Evolutionary conservation across 371 early-diverging fungal species (phyloP), one percentile per base, ranked within the genome.

Genomic region (Dinochytrium kinnereticum): DNA sequence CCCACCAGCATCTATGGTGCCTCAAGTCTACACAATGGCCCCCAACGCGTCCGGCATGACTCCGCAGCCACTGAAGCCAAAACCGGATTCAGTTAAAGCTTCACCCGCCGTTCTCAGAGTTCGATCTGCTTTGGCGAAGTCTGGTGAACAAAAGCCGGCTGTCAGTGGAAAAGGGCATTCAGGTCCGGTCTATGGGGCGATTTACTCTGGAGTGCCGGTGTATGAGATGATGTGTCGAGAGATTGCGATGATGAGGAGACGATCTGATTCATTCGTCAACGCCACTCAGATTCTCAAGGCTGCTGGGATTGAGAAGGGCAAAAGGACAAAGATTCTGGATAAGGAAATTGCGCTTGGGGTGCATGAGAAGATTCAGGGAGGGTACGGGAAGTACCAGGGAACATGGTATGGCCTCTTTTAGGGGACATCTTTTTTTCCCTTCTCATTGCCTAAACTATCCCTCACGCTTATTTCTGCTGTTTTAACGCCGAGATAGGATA

Each of bases 211-310:
- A 19, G 88, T 95, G 7, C 92, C 93, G 0, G 97, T 95, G 1
- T 97, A 91, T 80, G 96, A 96, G 80, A 91, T 94, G 88, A 85
- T 88, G 69, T 92, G 92, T 76, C 88, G 89, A 28, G 89, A 87
- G 53, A 87, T 94, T 1, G 94, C 95, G 10, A 94, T 97, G 39
- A 97, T 97, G 97, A 85, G 94, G 39, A 84, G 97, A 71, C 87
- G 86, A 51, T 74, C 86, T 0, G 96, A 96, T 80, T 91, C 92
- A 21, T 96, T 88, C 77, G 81, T 97, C 55, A 97, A 97, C 79
- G 96, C 96, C 30, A 97, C 97, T 0, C 97, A 97, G 80, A 92
- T 97, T 71, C 85, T 97, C 28, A 97, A 97, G 83, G 96, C 96
- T 21, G 97, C 96, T 19, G 91, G 90, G 34, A 88, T 96, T 69